Percentiles rank a stretch among this genome's conserved stretches.
phyloP scores from a whole-genome alignment of 257 asterid genomes.

The Leonotis leonurus region DNA sequence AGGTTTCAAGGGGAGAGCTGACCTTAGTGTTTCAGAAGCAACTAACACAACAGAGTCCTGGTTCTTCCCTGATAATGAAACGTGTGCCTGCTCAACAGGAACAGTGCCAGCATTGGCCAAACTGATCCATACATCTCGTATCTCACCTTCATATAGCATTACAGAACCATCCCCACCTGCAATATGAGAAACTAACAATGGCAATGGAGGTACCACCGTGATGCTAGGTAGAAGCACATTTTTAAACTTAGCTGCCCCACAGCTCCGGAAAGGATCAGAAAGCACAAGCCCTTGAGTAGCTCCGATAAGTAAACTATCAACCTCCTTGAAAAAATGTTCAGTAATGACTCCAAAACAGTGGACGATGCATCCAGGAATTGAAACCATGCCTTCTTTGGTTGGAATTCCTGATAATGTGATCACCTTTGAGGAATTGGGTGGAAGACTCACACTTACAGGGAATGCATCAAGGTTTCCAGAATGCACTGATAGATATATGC shows the following conservation, averaged over 20 bases:
- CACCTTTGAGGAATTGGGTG: constrained; percentile 88
- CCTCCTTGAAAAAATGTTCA: constrained; percentile 95
- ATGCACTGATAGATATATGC: constrained; percentile 85
- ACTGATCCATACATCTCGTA: constrained; percentile 82
- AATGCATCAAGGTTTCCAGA: constrained; percentile 89
- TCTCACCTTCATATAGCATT: constrained; percentile 92
- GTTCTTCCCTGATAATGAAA: constrained; percentile 90
- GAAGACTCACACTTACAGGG: constrained; percentile 79
- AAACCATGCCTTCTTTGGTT: constrained; percentile 70
- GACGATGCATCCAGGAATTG: constrained; percentile 88
- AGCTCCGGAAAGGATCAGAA: constrained; percentile 96
- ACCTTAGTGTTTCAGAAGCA: constrained; percentile 60
- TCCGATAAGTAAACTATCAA: constrained; percentile 78
- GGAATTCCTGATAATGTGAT: constrained; percentile 92
- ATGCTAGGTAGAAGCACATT: constrained; percentile 53
- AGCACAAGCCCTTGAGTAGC: constrained; percentile 98
- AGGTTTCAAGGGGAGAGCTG: constrained; percentile 86
- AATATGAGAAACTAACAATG: constrained; percentile 65
- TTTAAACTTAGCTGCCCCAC: constrained; percentile 81
- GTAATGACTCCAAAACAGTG: constrained; percentile 96
- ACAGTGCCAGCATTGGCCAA: constrained; percentile 98
- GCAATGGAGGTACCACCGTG: constrained; percentile 82
- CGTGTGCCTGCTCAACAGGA: constrained; percentile 89
- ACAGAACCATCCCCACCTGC: constrained; percentile 95
- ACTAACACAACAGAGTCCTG: constrained; percentile 82